phyloP scores from a whole-genome alignment of 768 basidiomycete species.

The Suillus alpinus region DNA sequence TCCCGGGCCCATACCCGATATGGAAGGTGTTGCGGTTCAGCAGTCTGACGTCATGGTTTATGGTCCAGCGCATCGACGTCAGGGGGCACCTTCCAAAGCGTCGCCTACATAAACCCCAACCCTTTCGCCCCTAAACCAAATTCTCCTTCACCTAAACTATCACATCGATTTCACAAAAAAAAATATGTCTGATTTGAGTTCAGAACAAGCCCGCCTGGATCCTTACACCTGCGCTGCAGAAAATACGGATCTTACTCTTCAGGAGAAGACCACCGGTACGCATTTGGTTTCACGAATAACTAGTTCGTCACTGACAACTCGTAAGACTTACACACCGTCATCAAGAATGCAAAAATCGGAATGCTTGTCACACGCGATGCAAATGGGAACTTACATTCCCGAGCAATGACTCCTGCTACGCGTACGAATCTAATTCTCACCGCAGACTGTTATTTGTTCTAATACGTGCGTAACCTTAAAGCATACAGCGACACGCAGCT shows the following conservation, averaged over 20 bases:
- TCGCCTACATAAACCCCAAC: constrained; percentile 7
- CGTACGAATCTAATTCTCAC: constrained; percentile 39
- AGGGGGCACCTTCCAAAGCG: not conserved
- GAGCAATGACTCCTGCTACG: constrained; percentile 75
- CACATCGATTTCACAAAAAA: constrained; percentile 12
- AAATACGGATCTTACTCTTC: constrained; percentile 50
- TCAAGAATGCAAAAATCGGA: constrained; percentile 61
- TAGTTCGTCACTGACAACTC: not conserved
- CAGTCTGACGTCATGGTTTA: not conserved
- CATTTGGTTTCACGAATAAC: not conserved
- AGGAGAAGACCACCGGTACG: constrained; percentile 68
- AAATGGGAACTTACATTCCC: constrained; percentile 70
- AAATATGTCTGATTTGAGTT: constrained; percentile 12
- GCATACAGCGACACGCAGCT: constrained; percentile 46
- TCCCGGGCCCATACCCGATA: not conserved
- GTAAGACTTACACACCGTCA: constrained; percentile 60
- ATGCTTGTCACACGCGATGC: constrained; percentile 76
- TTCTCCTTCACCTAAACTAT: not conserved
- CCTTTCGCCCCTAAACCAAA: not conserved
- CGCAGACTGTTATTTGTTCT: not conserved
- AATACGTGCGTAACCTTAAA: constrained; percentile 16
- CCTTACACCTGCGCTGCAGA: constrained; percentile 70
- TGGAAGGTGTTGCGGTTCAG: not conserved
- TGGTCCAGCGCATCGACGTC: not conserved
- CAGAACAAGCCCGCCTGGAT: constrained; percentile 49